Evolutionary conservation across 495 filamentous ascomycete genomes (phyloP), one percentile per base, ranked within the genome.

Genomic region (Bombardia bombarda): DNA sequence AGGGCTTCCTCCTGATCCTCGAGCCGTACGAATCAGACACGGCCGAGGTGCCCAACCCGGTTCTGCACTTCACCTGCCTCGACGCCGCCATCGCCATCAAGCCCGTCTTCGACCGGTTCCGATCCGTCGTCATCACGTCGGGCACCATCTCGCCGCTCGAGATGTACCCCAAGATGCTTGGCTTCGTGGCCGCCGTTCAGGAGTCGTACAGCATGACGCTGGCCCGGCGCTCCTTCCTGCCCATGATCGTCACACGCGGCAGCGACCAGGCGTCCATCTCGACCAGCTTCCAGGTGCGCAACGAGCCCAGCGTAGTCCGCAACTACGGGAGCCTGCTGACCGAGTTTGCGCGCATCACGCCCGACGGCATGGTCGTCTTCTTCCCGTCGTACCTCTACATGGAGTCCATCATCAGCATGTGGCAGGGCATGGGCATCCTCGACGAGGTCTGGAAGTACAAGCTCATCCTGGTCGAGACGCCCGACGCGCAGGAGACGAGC

Each of bases 401-500:
- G 93, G 93, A 99, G 56, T 87, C 82, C 28, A 96, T 97, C 57
- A 95, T 99, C 57, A 86, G 80, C 61, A 95, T 95, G 83, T 99
- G 93, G 93, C 92, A 97, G 58, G 85, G 87, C 45, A 95, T 96
- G 87, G 87, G 87, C 32, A 94, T 95, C 45, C 66, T 99, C 26
- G 92, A 99, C 67, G 83, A 90, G 57, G 89, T 99, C 32, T 99
- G 92, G 93, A 95, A 95, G 66, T 94, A 95, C 69, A 99, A 99
- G 62, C 75, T 99, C 47, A 95, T 99, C 59, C 75, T 97, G 6
- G 90, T 97, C 49, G 93, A 99, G 68, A 99, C 93, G 0, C 93
- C 93, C 0, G 93, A 99, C 65, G 83, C 86, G 1, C 93, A 97
- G 66, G 93, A 99, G 62, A 97, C 93, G 0, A 92, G 87, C 0